These are phyloP conservation scores for Ambrosia artemisiifolia DNA, from an alignment of 129 eudicot species.

Conservation along the genomic window DNA sequence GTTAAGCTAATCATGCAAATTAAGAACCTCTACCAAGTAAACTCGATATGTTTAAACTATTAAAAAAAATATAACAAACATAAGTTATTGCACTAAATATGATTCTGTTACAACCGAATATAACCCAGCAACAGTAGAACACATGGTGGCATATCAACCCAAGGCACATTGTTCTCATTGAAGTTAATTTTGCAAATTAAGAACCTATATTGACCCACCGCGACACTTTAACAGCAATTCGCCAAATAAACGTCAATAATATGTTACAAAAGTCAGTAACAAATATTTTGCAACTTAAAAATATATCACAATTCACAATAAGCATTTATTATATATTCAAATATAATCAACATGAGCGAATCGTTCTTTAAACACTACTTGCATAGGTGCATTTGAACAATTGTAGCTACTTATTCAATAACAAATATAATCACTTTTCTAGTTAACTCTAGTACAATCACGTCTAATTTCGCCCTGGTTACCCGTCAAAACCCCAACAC, in stretches of 20 bases:
- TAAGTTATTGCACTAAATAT: too few species aligned
- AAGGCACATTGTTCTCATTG: too few species aligned
- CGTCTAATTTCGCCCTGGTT: slow-evolving; percentile 64
- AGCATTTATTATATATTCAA: neutral
- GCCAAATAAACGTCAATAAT: neutral
- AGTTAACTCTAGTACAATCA: slow-evolving; percentile 44
- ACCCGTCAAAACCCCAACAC: slow-evolving; percentile 84
- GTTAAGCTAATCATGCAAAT: too few species aligned
- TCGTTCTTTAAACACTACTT: neutral
- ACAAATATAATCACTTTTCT: slow-evolving; percentile 4
- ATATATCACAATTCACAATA: neutral
- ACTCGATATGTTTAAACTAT: too few species aligned
- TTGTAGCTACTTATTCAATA: slow-evolving; percentile 22
- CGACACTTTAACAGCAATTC: neutral
- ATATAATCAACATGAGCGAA: slow-evolving; percentile 19
- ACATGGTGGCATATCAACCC: too few species aligned
- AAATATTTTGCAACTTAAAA: neutral
- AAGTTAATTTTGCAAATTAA: too few species aligned
- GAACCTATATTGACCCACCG: too few species aligned
- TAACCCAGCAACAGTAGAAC: too few species aligned
- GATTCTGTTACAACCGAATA: too few species aligned
- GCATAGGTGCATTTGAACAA: slow-evolving; percentile 12
- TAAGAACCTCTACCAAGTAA: too few species aligned
- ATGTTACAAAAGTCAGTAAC: neutral
- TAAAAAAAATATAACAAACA: too few species aligned